These are phyloP conservation scores for Ophidiomyces ophidiicola DNA, from an alignment of 2,329 filamentous ascomycete species.

Conservation along the genomic window DNA sequence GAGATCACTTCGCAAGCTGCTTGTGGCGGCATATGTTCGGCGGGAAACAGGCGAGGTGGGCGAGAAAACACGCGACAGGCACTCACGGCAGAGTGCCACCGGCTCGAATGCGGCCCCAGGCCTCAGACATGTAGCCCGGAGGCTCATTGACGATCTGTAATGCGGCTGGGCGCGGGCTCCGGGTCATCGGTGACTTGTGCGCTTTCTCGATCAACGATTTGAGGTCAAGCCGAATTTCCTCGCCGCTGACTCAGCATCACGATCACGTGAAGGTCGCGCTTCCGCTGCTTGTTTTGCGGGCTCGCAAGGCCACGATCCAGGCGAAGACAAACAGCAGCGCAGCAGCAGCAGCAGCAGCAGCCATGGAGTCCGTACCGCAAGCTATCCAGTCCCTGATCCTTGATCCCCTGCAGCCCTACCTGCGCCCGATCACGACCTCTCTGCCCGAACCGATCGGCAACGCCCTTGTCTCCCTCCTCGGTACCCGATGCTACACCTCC, in stretches of 20 bases:
- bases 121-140: constrained; percentile 28
- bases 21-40: constrained; percentile 25
- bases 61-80: constrained; percentile 20
- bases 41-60: constrained; percentile 16
- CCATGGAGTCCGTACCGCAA: constrained; percentile 36
- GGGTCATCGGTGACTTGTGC: too few species aligned
- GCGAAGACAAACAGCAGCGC: too few species aligned
- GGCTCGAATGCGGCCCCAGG: constrained; percentile 23
- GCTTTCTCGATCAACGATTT: too few species aligned
- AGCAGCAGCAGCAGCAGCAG: not conserved
- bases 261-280: not conserved
- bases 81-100: constrained; percentile 25
- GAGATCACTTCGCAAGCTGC: constrained; percentile 22
- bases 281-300: not conserved
- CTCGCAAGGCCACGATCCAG: too few species aligned
- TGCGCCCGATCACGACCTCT: constrained; percentile 58
- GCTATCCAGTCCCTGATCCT: constrained; percentile 31
- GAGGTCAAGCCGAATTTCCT: too few species aligned
- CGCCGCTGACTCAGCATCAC: not conserved
- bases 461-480: constrained; percentile 66
- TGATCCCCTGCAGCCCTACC: constrained; percentile 35
- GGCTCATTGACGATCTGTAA: constrained; percentile 22
- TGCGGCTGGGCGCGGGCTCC: not conserved
- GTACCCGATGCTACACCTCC: constrained; percentile 69
- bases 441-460: constrained; percentile 64